Evolutionary conservation across 1,139 yeast genomes (phyloP).

Genomic region (Candida frijolesensis): DNA sequence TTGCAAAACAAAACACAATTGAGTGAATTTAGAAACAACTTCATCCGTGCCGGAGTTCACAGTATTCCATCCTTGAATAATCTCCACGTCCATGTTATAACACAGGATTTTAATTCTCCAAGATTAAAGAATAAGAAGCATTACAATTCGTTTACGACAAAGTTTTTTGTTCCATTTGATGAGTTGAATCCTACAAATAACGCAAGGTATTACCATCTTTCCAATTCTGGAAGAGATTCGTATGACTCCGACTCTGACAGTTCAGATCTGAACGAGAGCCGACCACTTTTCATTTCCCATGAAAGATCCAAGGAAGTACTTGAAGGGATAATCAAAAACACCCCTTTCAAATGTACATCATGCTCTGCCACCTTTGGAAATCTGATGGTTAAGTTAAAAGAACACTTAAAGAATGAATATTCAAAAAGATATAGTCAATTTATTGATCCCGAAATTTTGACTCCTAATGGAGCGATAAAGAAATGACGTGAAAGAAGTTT

Average conservation of each 20-base stretch:
- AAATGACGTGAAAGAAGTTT: too few species aligned
- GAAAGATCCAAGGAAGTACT: constrained; percentile 19
- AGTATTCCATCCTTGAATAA: constrained; percentile 69
- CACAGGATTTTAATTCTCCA: constrained; percentile 60
- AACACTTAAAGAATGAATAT: constrained; percentile 52
- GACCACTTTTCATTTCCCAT: constrained; percentile 9
- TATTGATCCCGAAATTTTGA: constrained; percentile 11
- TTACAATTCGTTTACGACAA: constrained; percentile 69
- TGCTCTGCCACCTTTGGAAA: constrained; percentile 51
- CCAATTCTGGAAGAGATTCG: not conserved
- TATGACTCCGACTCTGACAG: constrained; percentile 12
- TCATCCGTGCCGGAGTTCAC: constrained; percentile 68
- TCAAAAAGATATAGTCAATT: constrained; percentile 17
- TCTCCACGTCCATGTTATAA: constrained; percentile 72
- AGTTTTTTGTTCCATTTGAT: constrained; percentile 61
- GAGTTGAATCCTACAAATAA: constrained; percentile 16
- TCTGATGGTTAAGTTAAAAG: constrained; percentile 48
- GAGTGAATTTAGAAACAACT: constrained; percentile 29
- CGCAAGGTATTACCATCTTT: not conserved
- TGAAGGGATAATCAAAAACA: constrained; percentile 31
- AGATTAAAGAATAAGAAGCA: constrained; percentile 64
- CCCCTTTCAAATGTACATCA: constrained; percentile 50
- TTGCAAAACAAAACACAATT: constrained; percentile 13
- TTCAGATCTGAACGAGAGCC: constrained; percentile 2
- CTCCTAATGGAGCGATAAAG: constrained; percentile 9